Conservation (phyloP, 164 flowering plant genomes). For the Tetrastigma voinierianum region DNA sequence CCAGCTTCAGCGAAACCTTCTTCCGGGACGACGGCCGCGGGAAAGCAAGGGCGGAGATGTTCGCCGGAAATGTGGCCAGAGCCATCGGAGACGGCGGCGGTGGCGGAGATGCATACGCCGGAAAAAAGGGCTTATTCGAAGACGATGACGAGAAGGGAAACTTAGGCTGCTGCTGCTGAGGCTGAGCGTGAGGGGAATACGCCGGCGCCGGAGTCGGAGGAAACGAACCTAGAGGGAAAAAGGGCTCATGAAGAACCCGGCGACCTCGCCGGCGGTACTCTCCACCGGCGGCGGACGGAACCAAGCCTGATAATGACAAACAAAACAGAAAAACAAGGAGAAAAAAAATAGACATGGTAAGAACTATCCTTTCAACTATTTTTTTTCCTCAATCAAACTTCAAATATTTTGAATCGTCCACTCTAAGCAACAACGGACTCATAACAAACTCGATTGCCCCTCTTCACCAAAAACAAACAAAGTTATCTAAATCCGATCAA, state of each 20-base stretch:
- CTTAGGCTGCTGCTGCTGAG: slow-evolving; percentile 25
- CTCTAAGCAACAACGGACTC: too few relatives aligned
- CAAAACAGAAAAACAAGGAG: too few relatives aligned
- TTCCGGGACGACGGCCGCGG: slow-evolving; percentile 28
- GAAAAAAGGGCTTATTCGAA: slow-evolving; percentile 36
- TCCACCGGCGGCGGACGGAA: neutral
- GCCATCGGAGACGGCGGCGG: slow-evolving; percentile 34
- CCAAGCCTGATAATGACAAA: too few relatives aligned
- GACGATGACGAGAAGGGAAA: slow-evolving; percentile 20
- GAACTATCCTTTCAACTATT: too few relatives aligned
- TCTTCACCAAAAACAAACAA: too few relatives aligned
- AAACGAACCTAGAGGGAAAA: slow-evolving; percentile 13
- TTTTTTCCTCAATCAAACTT: too few relatives aligned
- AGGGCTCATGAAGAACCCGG: slow-evolving; percentile 45
- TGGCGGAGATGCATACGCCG: slow-evolving; percentile 32
- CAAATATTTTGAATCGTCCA: too few relatives aligned
- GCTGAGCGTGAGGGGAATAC: slow-evolving; percentile 17
- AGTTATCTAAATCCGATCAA: too few relatives aligned
- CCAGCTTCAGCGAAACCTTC: slow-evolving; percentile 5
- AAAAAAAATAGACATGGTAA: too few relatives aligned
- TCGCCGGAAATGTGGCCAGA: slow-evolving; percentile 55
- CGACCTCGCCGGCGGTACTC: slow-evolving; percentile 18
- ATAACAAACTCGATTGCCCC: too few relatives aligned
- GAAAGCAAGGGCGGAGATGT: slow-evolving; percentile 54
- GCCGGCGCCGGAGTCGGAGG: slow-evolving; percentile 25